Base-by-base conservation (phyloP, 2,329 filamentous ascomycete species). In the Hawksworthiomyces lignivorus region DNA sequence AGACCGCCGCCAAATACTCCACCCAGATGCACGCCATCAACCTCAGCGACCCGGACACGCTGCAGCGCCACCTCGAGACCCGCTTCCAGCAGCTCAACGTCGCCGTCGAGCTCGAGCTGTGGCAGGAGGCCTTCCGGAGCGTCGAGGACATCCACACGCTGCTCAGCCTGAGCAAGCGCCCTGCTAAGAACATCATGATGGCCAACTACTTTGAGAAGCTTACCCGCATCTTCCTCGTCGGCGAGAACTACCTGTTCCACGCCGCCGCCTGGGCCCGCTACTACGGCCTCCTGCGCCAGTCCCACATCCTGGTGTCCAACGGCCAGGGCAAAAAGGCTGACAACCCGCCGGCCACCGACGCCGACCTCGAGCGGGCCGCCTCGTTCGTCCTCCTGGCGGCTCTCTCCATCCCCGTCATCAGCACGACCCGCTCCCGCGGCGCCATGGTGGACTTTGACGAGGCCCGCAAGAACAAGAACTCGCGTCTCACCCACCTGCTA, bases 191-290 rank as follows among this genome's bases (percentile, higher is more conserved):
- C 63, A 75, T 96, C 61, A 97, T 98, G 92, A 98, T 98, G 92
- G 92, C 92, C 68, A 98, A 97, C 73, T 98, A 98, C 76, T 98
- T 97, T 67, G 92, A 98, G 75, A 97, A 97, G 72, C 81, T 98
- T 45, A 96, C 92, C 30, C 82, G 89, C 51, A 98, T 98, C 63
- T 98, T 98, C 76, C 79, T 98, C 49, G 92, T 97, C 52, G 94
- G 90, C 64, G 92, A 97, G 70, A 98, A 98, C 74, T 97, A 97
- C 63, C 81, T 98, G 34, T 98, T 98, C 81, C 92, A 98, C 61
- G 92, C 92, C 53, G 92, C 92, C 41, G 88, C 92, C 48, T 98
- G 88, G 87, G 94, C 88, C 54, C 79, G 90, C 56, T 97, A 96
- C 73, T 97, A 95, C 75, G 94, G 88, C 61, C 80, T 98, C 26